Evolutionary conservation across 2,329 filamentous ascomycete species (phyloP).

Genomic region (Alternaria rosae): DNA sequence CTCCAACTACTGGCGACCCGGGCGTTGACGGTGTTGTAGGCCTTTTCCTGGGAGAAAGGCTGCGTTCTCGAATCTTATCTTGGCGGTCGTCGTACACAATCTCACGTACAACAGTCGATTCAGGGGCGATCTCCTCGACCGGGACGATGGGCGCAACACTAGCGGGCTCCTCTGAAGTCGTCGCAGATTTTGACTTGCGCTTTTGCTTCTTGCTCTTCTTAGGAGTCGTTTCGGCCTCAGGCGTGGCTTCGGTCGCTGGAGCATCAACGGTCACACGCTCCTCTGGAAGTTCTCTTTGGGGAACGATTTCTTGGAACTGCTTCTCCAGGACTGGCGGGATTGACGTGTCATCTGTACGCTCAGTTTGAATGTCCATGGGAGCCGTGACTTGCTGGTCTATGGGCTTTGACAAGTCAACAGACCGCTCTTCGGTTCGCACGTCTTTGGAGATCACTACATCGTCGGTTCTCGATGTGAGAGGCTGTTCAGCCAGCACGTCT

Average conservation of each 20-base stretch:
- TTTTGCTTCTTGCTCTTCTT: slow-evolving; percentile 30
- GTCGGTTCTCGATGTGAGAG: slow-evolving; percentile 10
- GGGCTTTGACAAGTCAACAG: neutral
- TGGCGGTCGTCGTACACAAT: neutral
- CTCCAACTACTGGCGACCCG: neutral
- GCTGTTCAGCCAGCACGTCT: neutral
- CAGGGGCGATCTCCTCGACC: neutral
- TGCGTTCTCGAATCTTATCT: neutral
- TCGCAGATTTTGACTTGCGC: slow-evolving; percentile 22
- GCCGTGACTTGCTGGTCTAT: neutral
- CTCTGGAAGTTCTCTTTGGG: neutral
- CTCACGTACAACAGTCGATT: neutral
- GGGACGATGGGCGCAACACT: neutral
- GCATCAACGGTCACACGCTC: neutral
- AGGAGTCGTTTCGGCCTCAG: neutral
- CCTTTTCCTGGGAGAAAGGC: neutral
- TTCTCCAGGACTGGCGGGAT: neutral
- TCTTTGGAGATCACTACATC: slow-evolving; percentile 5
- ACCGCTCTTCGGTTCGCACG: neutral
- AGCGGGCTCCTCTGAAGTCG: slow-evolving; percentile 4
- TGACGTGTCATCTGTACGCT: neutral
- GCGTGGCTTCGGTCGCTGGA: slow-evolving; percentile 6
- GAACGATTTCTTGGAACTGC: neutral
- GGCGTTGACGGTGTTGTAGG: slow-evolving; percentile 8
- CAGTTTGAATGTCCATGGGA: neutral